These are phyloP conservation scores for Clavulina sp. DNA, from an alignment of 768 basidiomycete species.

Conservation along the genomic window DNA sequence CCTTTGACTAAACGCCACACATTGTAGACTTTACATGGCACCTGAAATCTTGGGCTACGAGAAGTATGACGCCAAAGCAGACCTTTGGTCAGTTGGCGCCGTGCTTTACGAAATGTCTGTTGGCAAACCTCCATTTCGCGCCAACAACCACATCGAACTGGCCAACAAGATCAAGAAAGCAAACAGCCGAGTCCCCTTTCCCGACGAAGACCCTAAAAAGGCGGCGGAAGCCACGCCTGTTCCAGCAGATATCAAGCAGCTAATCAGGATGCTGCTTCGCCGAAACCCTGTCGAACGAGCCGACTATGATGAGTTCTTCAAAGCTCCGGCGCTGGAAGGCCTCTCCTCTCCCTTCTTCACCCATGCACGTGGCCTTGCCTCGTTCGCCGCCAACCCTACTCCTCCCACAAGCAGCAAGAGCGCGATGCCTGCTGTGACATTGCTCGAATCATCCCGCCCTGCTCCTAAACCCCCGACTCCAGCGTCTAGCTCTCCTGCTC, in stretches of 20 bases:
- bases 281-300: slow-evolving; percentile 71
- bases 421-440: not conserved
- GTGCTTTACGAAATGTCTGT: slow-evolving; percentile 92
- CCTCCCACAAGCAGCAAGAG: not conserved
- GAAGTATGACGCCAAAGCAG: slow-evolving; percentile 95
- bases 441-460: not conserved
- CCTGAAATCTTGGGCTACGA: slow-evolving; percentile 94
- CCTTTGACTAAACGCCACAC: not conserved
- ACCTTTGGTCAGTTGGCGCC: slow-evolving; percentile 96
- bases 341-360: not conserved
- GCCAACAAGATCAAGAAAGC: slow-evolving; percentile 81
- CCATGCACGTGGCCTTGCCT: not conserved
- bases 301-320: slow-evolving; percentile 85
- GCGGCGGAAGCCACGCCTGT: slow-evolving; percentile 30
- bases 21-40: slow-evolving; percentile 92
- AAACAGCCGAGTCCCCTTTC: slow-evolving; percentile 76
- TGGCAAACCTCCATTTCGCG: slow-evolving; percentile 86
- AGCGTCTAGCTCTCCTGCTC: not conserved
- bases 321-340: not conserved
- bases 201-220: slow-evolving; percentile 39
- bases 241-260: slow-evolving; percentile 66
- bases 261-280: slow-evolving; percentile 71
- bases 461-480: not conserved
- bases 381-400: not conserved
- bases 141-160: slow-evolving; percentile 89